Conservation (phyloP, 2,329 filamentous ascomycete genomes). For the Microdochium bolleyi region DNA sequence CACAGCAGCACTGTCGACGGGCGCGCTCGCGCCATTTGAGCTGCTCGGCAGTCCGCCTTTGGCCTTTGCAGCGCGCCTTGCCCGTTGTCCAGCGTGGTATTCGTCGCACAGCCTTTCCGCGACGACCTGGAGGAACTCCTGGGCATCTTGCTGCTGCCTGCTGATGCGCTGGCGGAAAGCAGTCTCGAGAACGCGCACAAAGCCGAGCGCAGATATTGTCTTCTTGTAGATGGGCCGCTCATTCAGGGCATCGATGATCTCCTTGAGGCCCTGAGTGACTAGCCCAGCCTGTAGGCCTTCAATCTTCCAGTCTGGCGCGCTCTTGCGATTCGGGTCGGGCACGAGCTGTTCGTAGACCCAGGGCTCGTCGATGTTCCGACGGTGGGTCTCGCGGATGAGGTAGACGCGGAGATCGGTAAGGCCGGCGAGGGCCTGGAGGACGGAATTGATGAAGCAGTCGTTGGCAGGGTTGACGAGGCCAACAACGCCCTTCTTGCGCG, state of each 20-base stretch:
- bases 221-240: slow-evolving; percentile 91
- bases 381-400: slow-evolving; percentile 83
- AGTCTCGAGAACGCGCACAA: slow-evolving; percentile 74
- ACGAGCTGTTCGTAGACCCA: slow-evolving; percentile 64
- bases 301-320: slow-evolving; percentile 46
- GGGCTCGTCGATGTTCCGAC: slow-evolving; percentile 69
- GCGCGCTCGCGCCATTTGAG: slow-evolving; percentile 5
- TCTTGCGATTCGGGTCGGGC: slow-evolving; percentile 28
- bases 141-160: slow-evolving; percentile 91
- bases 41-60: slow-evolving; percentile 11
- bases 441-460: slow-evolving; percentile 94
- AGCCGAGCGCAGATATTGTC: slow-evolving; percentile 79
- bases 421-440: slow-evolving; percentile 86
- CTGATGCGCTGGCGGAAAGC: slow-evolving; percentile 89
- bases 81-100: slow-evolving; percentile 77
- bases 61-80: slow-evolving; percentile 49
- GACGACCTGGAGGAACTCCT: slow-evolving; percentile 93
- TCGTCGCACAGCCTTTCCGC: slow-evolving; percentile 90
- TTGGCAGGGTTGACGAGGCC: slow-evolving; percentile 88
- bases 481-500: slow-evolving; percentile 78
- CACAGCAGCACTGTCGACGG: slow-evolving; percentile 17
- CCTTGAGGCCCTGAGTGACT: slow-evolving; percentile 82
- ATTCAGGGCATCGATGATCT: slow-evolving; percentile 86
- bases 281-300: slow-evolving; percentile 69
- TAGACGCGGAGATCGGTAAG: slow-evolving; percentile 84